Conservation (phyloP, 495 filamentous ascomycete genomes). For the Clohesyomyces aquaticus region DNA sequence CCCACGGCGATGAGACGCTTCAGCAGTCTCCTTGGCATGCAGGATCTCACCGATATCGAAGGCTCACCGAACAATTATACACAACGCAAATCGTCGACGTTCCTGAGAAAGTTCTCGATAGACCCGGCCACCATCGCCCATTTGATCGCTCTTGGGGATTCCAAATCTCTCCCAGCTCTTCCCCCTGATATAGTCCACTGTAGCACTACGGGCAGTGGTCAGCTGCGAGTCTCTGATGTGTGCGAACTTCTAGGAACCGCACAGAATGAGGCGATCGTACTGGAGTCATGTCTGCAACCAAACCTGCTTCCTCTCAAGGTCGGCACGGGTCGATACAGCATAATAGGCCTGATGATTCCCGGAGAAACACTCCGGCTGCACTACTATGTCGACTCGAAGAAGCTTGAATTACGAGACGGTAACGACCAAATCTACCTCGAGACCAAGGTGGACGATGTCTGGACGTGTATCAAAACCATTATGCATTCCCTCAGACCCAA, state of each 20-base stretch:
- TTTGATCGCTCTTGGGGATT: conserved; percentile 22
- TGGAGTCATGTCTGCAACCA: conserved; percentile 35
- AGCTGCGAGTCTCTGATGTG: conserved; percentile 27
- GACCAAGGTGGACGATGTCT: conserved; percentile 15
- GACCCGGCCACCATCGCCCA: neutral
- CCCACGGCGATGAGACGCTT: neutral
- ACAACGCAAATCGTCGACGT: neutral
- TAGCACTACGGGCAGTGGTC: conserved; percentile 30
- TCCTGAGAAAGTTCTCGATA: neutral
- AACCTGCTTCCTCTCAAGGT: conserved; percentile 52
- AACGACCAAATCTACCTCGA: conserved; percentile 34
- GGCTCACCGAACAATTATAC: neutral
- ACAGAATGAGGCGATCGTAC: conserved; percentile 23
- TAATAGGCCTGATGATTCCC: conserved; percentile 62
- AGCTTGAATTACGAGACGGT: conserved; percentile 42
- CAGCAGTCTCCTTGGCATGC: neutral
- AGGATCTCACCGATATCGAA: neutral
- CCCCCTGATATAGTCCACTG: conserved; percentile 29
- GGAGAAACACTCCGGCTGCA: conserved; percentile 57
- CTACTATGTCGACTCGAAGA: conserved; percentile 52
- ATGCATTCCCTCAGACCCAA: conserved; percentile 41
- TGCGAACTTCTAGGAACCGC: conserved; percentile 45
- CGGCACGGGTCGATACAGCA: conserved; percentile 66
- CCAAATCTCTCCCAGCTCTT: neutral
- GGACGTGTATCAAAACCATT: conserved; percentile 33